Base-by-base conservation (phyloP, 176 grass and related monocot species). In the Olyra latifolia region DNA sequence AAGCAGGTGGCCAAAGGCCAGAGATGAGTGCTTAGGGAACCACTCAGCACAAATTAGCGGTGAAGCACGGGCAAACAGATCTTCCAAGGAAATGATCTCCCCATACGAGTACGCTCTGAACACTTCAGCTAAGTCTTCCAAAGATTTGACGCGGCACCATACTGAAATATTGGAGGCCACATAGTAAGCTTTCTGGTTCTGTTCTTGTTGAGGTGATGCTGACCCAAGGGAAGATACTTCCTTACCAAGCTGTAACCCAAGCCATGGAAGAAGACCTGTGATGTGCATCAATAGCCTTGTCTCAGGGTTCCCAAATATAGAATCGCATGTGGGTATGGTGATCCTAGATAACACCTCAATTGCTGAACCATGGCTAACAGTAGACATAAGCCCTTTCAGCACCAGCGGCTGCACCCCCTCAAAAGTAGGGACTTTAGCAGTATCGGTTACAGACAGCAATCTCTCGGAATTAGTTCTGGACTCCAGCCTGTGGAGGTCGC, bases 251-350 rank as follows among this genome's bases (percentile, higher is more conserved):
- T 98, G 95, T 64, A 98, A 77, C 20, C 92, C 95, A 0, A 98
- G 95, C 95, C 95, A 98, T 63, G 95, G 95, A 59, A 98, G 86
- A 22, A 98, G 89, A 67, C 95, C 95, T 22, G 82, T 98, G 64
- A 94, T 93, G 69, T 98, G 95, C 95, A 98, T 98, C 74, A 98
- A 89, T 40, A 98, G 79, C 45, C 95, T 91, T 75, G 95, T 94
- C 76, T 98, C 95, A 17, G 89, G 80, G 76, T 75, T 98, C 16
- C 95, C 95, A 87, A 94, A 98, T 80, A 98, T 94, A 72, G 92
- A 98, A 58, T 98, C 90, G 7, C 95, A 98, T 42, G 90, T 91
- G 19, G 90, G 86, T 69, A 98, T 93, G 24, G 96, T 95, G 55
- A 95, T 93, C 82, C 90, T 91, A n/a, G 92, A 98, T 41, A 98